Evolutionary conservation across 2,329 filamentous ascomycete species (phyloP), one percentile per base, ranked within the genome.

Genomic region (Apiospora aurea): DNA sequence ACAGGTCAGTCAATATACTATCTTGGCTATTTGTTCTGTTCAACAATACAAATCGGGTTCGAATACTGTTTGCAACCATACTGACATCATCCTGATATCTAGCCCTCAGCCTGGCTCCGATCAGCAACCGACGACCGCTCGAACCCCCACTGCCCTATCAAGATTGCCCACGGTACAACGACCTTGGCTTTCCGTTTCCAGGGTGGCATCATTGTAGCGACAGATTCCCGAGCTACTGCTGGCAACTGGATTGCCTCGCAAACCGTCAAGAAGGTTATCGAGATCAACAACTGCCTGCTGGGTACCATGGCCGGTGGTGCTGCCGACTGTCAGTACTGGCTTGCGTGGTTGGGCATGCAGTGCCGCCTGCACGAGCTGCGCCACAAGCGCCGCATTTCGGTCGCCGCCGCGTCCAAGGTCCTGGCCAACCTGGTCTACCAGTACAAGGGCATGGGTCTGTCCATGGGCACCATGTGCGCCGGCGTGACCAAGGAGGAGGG

Each of bases 261-360:
- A 89, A 99, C 96, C 70, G 96, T 99, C 81, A 99, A 99, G 91
- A 99, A 99, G 89, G 96, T 99, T 78, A 98, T 99, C 81, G 95
- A 97, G 89, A 97, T 97, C 88, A 97, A 97, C 87, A 94, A 89
- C 84, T 93, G 92, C 84, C 89, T 99, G 84, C 86, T 99, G 80
- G 96, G 96, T 76, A 99, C 96, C 77, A 97, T 99, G 96, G 96
- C 96, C 75, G 96, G 96, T 84, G 96, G 96, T 85, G 96, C 96
- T 81, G 96, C 96, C 83, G 96, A 99, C 86, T 99, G 96, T 85
- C 96, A 98, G 91, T 98, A 98, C 90, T 99, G 96, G 96, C 93
- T 99, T 76, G 95, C 95, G 80, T 99, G 97, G 88, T 90, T 99
- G 76, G 96, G 96, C 80, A 97, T 98, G 93, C 95, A 99, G 88